Base-by-base conservation (phyloP, 73 alveolate genomes). In the Uronychia setigera region DNA sequence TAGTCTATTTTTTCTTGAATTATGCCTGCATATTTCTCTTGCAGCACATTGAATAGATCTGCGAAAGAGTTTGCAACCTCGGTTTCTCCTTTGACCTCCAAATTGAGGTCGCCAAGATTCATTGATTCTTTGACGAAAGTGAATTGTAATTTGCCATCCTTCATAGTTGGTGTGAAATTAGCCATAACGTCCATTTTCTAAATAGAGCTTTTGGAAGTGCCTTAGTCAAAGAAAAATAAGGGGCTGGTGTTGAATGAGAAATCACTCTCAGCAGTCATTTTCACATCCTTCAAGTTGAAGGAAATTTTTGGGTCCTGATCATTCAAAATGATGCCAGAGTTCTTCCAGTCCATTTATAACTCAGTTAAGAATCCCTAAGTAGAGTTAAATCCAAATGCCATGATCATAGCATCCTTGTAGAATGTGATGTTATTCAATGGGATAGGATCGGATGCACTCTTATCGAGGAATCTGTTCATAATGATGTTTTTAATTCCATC, bases 401-500 rank as follows among this genome's bases (percentile, higher is more conserved):
- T 46, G 5, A 46, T 5, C n/a, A 46, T 19, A 19, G 67, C 67
- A 19, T 46, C 67, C 67, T 46, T 11, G 67, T 46, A 11, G n/a
- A 46, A 11, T 19, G 5, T 46, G n/a, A 46, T 46, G 67, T 46
- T 19, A 11, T 46, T 46, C 67, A 46, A 11, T 19, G 67, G 67
- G 67, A 46, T 46, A 46, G 67, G 67, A 46, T 46, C n/a, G 67
- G 67, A n/a, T n/a, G n/a, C n/a, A n/a, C n/a, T 46, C 67, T 11
- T 46, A 19, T 46, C 19, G 67, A 46, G 67, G 5, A 19, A 5
- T 46, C 67, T 46, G 5, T 46, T 5, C 67, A 46, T 46, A 5
- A 46, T 46, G 5, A 46, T 11, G 67, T 46, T 19, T 46, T 46
- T 46, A 11, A 46, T 46, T 19, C 67, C 67, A 46, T 46, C 67